A percentile compares a stretch with the other conserved stretches of the same genome.
Conservation (phyloP, 306 rosid genomes). For the Prunus davidiana region DNA sequence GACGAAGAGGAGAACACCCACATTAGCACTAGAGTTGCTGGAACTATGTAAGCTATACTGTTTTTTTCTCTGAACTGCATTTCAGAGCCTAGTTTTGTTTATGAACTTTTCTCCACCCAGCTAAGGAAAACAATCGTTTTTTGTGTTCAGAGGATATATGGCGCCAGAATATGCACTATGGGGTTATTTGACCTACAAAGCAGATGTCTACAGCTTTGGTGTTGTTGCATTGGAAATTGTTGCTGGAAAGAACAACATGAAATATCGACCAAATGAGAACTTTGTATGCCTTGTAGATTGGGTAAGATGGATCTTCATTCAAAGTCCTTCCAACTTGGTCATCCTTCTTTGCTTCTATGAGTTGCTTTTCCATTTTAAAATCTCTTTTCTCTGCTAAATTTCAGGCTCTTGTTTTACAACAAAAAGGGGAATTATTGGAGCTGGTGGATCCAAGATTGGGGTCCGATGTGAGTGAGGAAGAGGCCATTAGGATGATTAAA, state of each 20-base stretch:
- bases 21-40: slow-evolving; percentile 51
- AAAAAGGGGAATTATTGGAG: background rate
- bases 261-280: slow-evolving; percentile 7
- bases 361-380: background rate
- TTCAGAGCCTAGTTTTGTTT: background rate
- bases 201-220: slow-evolving; percentile 25
- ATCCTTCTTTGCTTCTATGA: no score
- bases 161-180: slow-evolving; percentile 26
- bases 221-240: slow-evolving; percentile 17
- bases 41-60: slow-evolving; percentile 44
- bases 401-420: slow-evolving; percentile 23
- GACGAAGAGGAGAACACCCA: slow-evolving; percentile 51
- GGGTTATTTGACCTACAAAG: slow-evolving; percentile 18
- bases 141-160: slow-evolving; percentile 25
- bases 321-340: background rate
- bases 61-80: background rate
- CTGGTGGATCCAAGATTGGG: slow-evolving; percentile 12
- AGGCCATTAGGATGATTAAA: slow-evolving; percentile 2
- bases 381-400: background rate
- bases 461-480: background rate
- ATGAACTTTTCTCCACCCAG: background rate
- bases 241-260: slow-evolving; percentile 19
- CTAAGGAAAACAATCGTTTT: background rate
- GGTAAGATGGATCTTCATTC: background rate
- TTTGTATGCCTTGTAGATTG: slow-evolving; percentile 25